These are phyloP conservation scores for Vicia sativa DNA, from an alignment of 306 rosid genomes.

Conservation along the genomic window DNA sequence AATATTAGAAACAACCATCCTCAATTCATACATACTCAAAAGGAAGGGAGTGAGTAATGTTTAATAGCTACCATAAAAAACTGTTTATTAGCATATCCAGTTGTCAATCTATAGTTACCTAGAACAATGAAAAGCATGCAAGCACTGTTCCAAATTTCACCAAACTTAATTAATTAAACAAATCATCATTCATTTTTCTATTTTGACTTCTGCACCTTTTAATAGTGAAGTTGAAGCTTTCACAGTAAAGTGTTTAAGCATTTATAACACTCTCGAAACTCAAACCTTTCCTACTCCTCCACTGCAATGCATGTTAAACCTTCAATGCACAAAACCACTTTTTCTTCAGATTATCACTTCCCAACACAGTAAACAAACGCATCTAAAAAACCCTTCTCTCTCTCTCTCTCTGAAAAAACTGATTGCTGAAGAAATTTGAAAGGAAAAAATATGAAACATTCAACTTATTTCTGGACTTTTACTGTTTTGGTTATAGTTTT, in stretches of 20 bases:
- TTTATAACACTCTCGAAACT: conserved; percentile 45
- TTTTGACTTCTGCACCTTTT: conserved; percentile 20
- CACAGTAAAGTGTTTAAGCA: conserved; percentile 26
- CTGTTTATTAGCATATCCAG: conserved; percentile 9
- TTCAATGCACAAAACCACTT: conserved; percentile 27
- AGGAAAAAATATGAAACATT: conserved; percentile 39
- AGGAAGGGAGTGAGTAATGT: no score
- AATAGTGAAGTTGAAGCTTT: conserved; percentile 27
- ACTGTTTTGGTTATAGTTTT: conserved; percentile 42
- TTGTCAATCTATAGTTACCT: conserved; percentile 36
- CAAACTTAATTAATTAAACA: conserved; percentile 32
- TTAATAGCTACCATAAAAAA: background rate
- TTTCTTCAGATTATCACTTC: conserved; percentile 31
- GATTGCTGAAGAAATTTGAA: conserved; percentile 25
- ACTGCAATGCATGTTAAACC: conserved; percentile 32
- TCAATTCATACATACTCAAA: no score
- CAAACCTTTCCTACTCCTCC: conserved; percentile 17
- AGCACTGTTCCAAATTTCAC: background rate
- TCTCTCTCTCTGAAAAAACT: conserved; percentile 33
- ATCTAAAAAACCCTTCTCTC: background rate
- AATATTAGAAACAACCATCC: no score
- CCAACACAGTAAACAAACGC: conserved; percentile 24
- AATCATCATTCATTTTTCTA: conserved; percentile 25
- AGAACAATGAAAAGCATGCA: conserved; percentile 27
- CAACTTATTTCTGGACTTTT: conserved; percentile 40